Evolutionary conservation across 768 basidiomycete species (phyloP), one percentile per base, ranked within the genome.

Genomic region (Pulveroboletus frians): DNA sequence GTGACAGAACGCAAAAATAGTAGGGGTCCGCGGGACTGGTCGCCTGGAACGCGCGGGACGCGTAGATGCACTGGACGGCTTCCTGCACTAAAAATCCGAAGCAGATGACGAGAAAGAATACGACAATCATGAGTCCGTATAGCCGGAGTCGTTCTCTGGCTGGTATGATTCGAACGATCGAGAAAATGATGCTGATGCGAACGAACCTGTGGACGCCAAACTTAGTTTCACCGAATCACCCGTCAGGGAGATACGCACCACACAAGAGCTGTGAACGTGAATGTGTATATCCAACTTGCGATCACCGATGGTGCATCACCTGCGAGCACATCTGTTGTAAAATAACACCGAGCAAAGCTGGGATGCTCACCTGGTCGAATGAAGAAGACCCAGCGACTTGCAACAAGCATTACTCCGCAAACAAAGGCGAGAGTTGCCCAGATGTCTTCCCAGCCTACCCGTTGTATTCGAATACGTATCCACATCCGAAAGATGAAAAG

Each of bases 401-500:
- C 17, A 15, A 51, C 20, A 17, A 32, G 42, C 6, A 50, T 34
- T 15, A 18, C 26, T 11, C 55, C 62, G 8, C 41, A 63, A 9
- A 50, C 4, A 30, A 62, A 42, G 1, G 58, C 62, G 10, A 51
- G 30, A 1, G 32, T 37, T 6, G 61, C 61, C 53, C 50, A 63
- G 34, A 49, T 23, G 26, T 64, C 62, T 11, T 64, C 62, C 46
- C 56, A 42, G 20, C 62, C 60, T 18, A 63, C 39, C 11, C 54
- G 49, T 34, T 44, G 49, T 27, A 64, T 56, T 20, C 21, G 41
- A 20, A 58, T 39, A 23, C 62, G 62, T 30, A 62, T 59, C 43
- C 56, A 43, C 15, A 63, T 9, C 21, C 59, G 52, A 21, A 64
- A 53, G 13, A 61, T 5, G 14, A 50, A 50, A 23, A 51, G 34